Conservation (phyloP, 2,329 filamentous ascomycete genomes). For the Ophiostoma sp. region DNA sequence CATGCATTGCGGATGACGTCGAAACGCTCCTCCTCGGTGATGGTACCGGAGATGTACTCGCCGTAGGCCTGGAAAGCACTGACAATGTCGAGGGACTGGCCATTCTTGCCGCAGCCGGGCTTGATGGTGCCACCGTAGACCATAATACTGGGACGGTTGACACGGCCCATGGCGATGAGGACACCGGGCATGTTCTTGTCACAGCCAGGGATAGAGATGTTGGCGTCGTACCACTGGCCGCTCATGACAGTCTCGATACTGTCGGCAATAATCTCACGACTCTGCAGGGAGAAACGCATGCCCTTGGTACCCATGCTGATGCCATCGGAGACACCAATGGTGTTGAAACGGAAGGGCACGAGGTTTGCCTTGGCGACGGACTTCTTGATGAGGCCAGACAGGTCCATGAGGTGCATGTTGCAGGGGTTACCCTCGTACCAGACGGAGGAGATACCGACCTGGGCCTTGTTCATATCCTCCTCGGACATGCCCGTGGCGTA, state of each 20-base stretch:
- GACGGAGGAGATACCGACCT: conserved; percentile 95
- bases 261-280: conserved; percentile 93
- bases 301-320: conserved; percentile 98
- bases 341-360: conserved; percentile 97
- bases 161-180: conserved; percentile 85
- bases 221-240: conserved; percentile 97
- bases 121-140: conserved; percentile 94
- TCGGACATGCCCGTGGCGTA: conserved; percentile 89
- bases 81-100: conserved; percentile 82
- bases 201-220: conserved; percentile 93
- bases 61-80: conserved; percentile 98
- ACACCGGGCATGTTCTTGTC: conserved; percentile 99
- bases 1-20: conserved; percentile 94
- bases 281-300: conserved; percentile 83
- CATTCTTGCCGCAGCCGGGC: conserved; percentile 74
- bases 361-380: conserved; percentile 66
- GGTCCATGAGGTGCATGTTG: conserved; percentile 96
- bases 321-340: conserved; percentile 92
- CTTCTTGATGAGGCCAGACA: conserved; percentile 68
- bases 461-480: conserved; percentile 88
- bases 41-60: conserved; percentile 86
- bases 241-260: conserved; percentile 99
- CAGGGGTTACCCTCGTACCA: conserved; percentile 98
- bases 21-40: conserved; percentile 83
- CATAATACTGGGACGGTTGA: conserved; percentile 94